A percentile compares a stretch with the other conserved stretches of the same genome.
These are phyloP conservation scores for Podila minutissima DNA, from an alignment of 192 early-diverging fungal species.

Conservation along the genomic window DNA sequence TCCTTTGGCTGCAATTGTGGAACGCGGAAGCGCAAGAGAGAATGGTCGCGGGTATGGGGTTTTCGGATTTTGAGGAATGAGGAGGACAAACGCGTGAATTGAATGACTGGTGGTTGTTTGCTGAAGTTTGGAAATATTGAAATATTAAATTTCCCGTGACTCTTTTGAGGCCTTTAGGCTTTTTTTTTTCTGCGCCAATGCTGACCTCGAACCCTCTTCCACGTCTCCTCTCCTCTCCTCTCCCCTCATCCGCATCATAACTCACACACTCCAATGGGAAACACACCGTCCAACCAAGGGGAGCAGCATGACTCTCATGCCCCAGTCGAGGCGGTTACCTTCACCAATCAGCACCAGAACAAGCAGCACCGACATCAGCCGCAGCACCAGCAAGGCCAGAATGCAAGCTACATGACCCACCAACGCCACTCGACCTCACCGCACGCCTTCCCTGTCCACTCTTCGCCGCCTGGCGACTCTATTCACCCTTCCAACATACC, in stretches of 20 bases:
- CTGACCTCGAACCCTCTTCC: neutral
- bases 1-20: too few relatives aligned
- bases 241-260: neutral
- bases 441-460: slow-evolving; percentile 12
- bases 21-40: too few relatives aligned
- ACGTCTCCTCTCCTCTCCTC: slow-evolving; percentile 1
- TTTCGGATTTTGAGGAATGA: too few relatives aligned
- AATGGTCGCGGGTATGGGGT: too few relatives aligned
- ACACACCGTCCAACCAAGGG: slow-evolving; percentile 28
- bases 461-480: slow-evolving; percentile 29
- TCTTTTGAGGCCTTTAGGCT: too few relatives aligned
- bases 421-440: slow-evolving; percentile 23
- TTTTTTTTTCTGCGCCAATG: too few relatives aligned
- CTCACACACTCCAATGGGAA: slow-evolving; percentile 28
- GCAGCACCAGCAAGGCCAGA: slow-evolving; percentile 4
- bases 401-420: slow-evolving; percentile 16
- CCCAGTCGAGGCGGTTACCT: slow-evolving; percentile 42
- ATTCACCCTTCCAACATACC: slow-evolving; percentile 48
- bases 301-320: slow-evolving; percentile 14
- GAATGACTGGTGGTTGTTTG: too few relatives aligned
- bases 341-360: slow-evolving; percentile 26
- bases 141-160: too few relatives aligned
- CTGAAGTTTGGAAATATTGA: too few relatives aligned
- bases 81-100: too few relatives aligned
- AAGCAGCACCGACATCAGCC: slow-evolving; percentile 2